phyloP scores from a whole-genome alignment of 805 yeast species.

The Candida caryicola region DNA sequence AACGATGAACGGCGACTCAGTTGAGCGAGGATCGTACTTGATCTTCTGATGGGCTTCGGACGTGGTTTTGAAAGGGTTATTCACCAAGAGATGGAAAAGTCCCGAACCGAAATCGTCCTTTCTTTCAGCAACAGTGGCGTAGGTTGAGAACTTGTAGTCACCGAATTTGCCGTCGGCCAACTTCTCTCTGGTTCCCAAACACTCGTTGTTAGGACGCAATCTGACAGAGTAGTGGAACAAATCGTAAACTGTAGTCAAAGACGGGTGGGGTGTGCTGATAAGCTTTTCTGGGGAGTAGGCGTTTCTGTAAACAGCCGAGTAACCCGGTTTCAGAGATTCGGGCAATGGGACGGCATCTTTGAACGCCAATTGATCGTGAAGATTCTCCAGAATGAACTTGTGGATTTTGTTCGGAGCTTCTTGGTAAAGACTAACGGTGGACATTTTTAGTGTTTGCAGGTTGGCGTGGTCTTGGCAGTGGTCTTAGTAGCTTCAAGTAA shows the following conservation, averaged over 20 bases:
- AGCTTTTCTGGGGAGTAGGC: slow-evolving; percentile 18
- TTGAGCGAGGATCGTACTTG: slow-evolving; percentile 11
- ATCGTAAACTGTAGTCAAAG: slow-evolving; percentile 43
- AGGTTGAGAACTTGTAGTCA: slow-evolving; percentile 28
- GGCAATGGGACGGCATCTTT: slow-evolving; percentile 30
- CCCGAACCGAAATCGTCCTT: slow-evolving; percentile 41
- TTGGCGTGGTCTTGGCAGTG: no score
- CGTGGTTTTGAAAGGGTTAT: slow-evolving; percentile 31
- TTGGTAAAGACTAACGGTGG: background rate
- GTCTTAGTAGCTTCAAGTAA: no score
- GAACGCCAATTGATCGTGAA: slow-evolving; percentile 11
- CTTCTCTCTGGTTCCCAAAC: slow-evolving; percentile 45
- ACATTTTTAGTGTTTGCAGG: background rate
- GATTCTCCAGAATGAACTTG: slow-evolving; percentile 6
- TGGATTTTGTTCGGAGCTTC: slow-evolving; percentile 14
- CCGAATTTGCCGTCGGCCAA: slow-evolving; percentile 28
- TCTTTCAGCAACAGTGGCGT: slow-evolving; percentile 27
- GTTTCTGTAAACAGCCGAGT: slow-evolving; percentile 52
- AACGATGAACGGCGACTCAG: slow-evolving; percentile 45
- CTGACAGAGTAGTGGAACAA: slow-evolving; percentile 43
- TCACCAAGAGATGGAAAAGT: slow-evolving; percentile 27
- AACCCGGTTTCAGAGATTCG: slow-evolving; percentile 41
- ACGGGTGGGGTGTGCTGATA: slow-evolving; percentile 41
- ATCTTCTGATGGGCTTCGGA: slow-evolving; percentile 25
- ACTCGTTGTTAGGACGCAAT: slow-evolving; percentile 34